Conservation (phyloP, 768 basidiomycete genomes). For the Solioccasus polychromus region DNA sequence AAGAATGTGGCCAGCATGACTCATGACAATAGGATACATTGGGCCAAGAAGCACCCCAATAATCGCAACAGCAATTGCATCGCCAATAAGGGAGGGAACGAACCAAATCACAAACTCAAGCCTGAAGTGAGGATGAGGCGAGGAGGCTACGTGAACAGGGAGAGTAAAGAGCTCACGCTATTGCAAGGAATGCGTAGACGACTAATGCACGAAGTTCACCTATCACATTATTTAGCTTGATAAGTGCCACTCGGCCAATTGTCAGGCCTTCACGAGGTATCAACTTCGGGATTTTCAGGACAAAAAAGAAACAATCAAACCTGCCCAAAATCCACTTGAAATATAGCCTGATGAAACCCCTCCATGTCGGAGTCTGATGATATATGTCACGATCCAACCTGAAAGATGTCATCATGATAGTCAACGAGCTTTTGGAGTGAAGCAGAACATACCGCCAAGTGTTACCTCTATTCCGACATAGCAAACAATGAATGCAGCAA, state of each 20-base stretch:
- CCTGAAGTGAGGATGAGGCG: too few relatives aligned
- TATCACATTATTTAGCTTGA: conserved; percentile 30
- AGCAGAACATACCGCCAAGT: conserved; percentile 38
- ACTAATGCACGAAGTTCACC: conserved; percentile 31
- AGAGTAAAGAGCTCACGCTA: conserved; percentile 19
- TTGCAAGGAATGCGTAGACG: conserved; percentile 28
- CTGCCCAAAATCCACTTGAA: conserved; percentile 37
- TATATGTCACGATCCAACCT: conserved; percentile 71
- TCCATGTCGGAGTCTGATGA: conserved; percentile 41
- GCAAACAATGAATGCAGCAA: conserved; percentile 44
- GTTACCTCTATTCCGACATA: conserved; percentile 58
- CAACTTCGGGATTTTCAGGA: too few relatives aligned
- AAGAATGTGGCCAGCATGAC: conserved; percentile 34
- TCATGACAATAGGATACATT: conserved; percentile 59
- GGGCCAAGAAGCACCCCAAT: conserved; percentile 70
- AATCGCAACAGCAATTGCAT: conserved; percentile 60
- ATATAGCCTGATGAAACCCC: conserved; percentile 47
- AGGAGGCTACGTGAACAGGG: too few relatives aligned
- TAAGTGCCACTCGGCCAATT: conserved; percentile 27
- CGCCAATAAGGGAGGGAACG: conserved; percentile 60
- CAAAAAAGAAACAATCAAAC: conserved; percentile 9
- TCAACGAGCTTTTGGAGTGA: background rate
- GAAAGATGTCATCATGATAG: background rate
- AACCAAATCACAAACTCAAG: conserved; percentile 70
- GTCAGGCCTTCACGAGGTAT: conserved; percentile 21